phyloP scores from a whole-genome alignment of 202 grass and related monocot species.

The Setaria italica region DNA sequence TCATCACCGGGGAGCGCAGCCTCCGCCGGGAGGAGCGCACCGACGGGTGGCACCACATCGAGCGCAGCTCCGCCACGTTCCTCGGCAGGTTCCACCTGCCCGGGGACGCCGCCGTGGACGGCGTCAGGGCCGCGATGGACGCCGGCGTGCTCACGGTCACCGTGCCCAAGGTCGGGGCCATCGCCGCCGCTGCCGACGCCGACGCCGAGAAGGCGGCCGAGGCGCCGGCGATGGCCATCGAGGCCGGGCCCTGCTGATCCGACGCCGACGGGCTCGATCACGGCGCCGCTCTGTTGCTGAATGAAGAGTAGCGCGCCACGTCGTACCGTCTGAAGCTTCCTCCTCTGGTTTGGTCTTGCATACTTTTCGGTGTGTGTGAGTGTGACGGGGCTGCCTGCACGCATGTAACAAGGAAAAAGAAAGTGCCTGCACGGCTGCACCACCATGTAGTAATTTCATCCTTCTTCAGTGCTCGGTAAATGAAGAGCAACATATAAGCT shows the following conservation, averaged over 20 bases:
- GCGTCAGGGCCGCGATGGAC: constrained; percentile 59
- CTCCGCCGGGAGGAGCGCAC: constrained; percentile 46
- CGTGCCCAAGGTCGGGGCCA: constrained; percentile 57
- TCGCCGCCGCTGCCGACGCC: background rate
- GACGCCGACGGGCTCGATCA: background rate
- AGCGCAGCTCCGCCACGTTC: constrained; percentile 65
- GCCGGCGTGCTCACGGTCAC: constrained; percentile 59
- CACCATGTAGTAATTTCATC: background rate
- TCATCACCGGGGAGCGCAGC: constrained; percentile 61
- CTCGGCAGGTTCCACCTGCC: constrained; percentile 65
- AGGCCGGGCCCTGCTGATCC: constrained; percentile 23
- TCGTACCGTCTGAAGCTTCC: background rate
- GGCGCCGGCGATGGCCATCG: constrained; percentile 18
- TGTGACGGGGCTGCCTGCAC: background rate
- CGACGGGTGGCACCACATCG: constrained; percentile 50
- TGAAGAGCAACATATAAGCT: constrained; percentile 15
- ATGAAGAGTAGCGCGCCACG: background rate
- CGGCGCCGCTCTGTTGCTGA: background rate
- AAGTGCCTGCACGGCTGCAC: background rate
- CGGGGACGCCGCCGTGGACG: constrained; percentile 50
- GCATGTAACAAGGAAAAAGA: background rate
- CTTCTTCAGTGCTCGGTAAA: constrained; percentile 3
- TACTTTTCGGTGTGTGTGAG: background rate
- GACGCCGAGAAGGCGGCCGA: background rate
- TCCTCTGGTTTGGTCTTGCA: background rate